Evolutionary conservation across 2,329 filamentous ascomycete species (phyloP), one percentile per base, ranked within the genome.

Genomic region (Cladosporium oxysporum): DNA sequence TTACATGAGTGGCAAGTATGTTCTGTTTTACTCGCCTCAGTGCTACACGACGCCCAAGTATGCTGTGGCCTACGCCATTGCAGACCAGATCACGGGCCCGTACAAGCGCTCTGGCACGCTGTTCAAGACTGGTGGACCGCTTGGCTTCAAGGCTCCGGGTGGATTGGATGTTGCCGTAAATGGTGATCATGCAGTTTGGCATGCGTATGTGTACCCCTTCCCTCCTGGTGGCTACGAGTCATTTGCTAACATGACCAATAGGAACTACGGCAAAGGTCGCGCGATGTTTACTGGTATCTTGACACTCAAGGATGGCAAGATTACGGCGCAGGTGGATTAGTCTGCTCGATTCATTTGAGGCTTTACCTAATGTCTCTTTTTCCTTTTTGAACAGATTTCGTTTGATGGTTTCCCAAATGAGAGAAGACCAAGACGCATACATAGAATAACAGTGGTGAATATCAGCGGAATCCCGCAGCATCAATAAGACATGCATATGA

Each of bases 111-210:
- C 62, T 3, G 74, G 74, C 4, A 64, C 66, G 10, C 61, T 76
- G 1, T 73, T 75, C 47, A 58, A 66, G 21, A 75, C 72, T 3
- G 73, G 73, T 0, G 69, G 55, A 0, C 50, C 35, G 50, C 47
- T 69, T 41, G 73, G 71, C 0, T 68, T 77, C 67, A 49, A 18
- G 14, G 72, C 73, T 21, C 73, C 75, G 1, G 75, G 75, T 18
- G 73, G 74, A 3, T 59, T 75, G 31, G 73, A 76, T 66, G 64
- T 76, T 23, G 73, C 71, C 8, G 69, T 72, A 28, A 73, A 76
- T 68, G 75, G 75, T 0, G 63, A 73, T 33, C 70, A 72, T 52
- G 70, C 73, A 1, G 67, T 77, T n/a, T 77, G 73, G 67, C 75
- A 76, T 69, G 75, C 72, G 64, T 70, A 71, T 49, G 69, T 68